Conservation (phyloP, 2,329 filamentous ascomycete species). For the Colletotrichum shisoi region DNA sequence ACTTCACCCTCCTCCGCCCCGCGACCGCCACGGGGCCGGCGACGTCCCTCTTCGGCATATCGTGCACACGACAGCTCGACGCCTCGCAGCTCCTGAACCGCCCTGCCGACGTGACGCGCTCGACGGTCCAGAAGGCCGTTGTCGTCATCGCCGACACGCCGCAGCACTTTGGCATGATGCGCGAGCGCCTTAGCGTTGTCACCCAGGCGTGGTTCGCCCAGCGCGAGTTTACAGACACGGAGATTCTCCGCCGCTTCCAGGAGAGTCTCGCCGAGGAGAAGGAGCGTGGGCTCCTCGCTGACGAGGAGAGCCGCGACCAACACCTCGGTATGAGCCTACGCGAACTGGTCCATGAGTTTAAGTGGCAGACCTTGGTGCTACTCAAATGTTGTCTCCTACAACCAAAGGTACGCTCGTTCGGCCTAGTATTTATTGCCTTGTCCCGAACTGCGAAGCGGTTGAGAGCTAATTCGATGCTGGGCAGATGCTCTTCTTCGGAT, state of each 20-base stretch:
- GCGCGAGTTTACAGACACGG: constrained; percentile 86
- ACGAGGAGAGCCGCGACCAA: constrained; percentile 80
- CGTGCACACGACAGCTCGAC: constrained; percentile 91
- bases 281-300: constrained; percentile 62
- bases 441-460: not conserved
- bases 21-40: constrained; percentile 62
- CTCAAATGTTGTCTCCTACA: constrained; percentile 94
- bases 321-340: constrained; percentile 88
- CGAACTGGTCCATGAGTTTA: constrained; percentile 93
- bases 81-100: constrained; percentile 77
- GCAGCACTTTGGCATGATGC: constrained; percentile 86
- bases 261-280: constrained; percentile 81
- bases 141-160: constrained; percentile 94
- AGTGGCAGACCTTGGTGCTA: constrained; percentile 90
- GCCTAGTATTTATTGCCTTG: too few species aligned
- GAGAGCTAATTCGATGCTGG: not conserved
- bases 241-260: constrained; percentile 89
- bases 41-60: constrained; percentile 93
- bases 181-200: constrained; percentile 87
- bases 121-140: constrained; percentile 96
- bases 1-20: constrained; percentile 86
- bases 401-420: constrained; percentile 73
- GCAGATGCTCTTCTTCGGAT: constrained; percentile 97
- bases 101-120: constrained; percentile 90
- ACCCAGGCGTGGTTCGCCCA: constrained; percentile 97